Evolutionary conservation across 257 asterid genomes (phyloP), one percentile per base, ranked within the genome.

Genomic region (Gentiana straminea): DNA sequence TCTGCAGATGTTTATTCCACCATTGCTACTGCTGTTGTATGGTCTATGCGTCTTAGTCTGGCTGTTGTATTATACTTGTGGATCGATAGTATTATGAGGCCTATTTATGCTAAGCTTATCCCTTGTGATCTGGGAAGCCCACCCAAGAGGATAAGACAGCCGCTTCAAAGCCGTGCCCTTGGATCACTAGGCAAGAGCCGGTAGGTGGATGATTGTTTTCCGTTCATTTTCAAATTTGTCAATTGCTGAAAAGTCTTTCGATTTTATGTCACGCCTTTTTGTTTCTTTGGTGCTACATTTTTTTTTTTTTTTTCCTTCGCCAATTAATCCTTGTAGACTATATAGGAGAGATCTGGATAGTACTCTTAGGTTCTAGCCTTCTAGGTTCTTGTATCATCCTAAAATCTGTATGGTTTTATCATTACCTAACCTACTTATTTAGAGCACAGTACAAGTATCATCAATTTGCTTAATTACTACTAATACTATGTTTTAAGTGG

Each of bases 41-140:
- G 98, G 98, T 81, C 93, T 58, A 84, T 91, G 98, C 81, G 98
- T 77, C 97, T 87, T 54, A 96, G 95, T 57, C 82, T 91, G 73
- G 70, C 95, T 51, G 79, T 91, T 69, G 80, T 77, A 48, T 63
- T 91, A 8, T 87, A 84, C 69, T 65, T 87, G 60, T 91, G 93
- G 90, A 91, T 91, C 59, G 98, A 91, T 75, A 91, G 69, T 61
- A 75, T 63, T 67, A 78, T 67, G 82, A 83, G 95, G 62, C 98
- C 98, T 53, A 91, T 91, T 58, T 91, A 91, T 64, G 70, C 84
- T 13, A 91, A 91, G 68, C 68, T 83, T 62, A 87, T 91, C 70
- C 97, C 98, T 37, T 79, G 93, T 64, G 98, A 91, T 83, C 84
- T 91, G 73, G 95, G 98, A 13, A 44, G 76, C 57, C 94, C 97